Evolutionary conservation across 495 filamentous ascomycete genomes (phyloP).

Genomic region (Penicillium alfredii): DNA sequence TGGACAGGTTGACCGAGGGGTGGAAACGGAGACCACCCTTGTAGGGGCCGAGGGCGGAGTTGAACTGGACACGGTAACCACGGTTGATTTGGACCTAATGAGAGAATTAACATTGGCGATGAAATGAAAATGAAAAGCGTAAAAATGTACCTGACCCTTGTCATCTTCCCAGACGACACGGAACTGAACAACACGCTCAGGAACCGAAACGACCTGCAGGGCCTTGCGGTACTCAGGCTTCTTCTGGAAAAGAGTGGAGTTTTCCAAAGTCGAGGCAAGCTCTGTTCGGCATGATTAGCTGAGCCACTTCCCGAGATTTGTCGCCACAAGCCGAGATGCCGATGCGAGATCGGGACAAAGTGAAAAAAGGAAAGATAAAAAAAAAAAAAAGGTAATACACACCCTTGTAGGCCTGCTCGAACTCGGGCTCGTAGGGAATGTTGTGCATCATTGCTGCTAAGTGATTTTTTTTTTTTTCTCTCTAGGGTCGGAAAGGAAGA

Average conservation of each 20-base stretch:
- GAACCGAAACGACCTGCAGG: constrained; percentile 79
- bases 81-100: constrained; percentile 81
- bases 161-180: constrained; percentile 96
- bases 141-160: constrained; percentile 48
- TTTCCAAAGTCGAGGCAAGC: constrained; percentile 87
- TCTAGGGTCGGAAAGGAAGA: constrained; percentile 5
- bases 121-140: constrained; percentile 1
- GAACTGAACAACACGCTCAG: constrained; percentile 96
- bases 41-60: constrained; percentile 95
- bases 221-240: constrained; percentile 91
- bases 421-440: constrained; percentile 86
- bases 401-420: constrained; percentile 99
- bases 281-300: constrained; percentile 51
- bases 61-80: constrained; percentile 97
- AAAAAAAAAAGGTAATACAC: constrained; percentile 15
- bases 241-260: constrained; percentile 87
- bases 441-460: constrained; percentile 60
- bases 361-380: not conserved
- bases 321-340: constrained; percentile 23
- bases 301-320: constrained; percentile 14
- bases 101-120: not conserved
- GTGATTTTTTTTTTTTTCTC: constrained; percentile 3
- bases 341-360: constrained; percentile 9
- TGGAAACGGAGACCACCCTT: constrained; percentile 97
- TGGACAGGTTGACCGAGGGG: constrained; percentile 91